Percentiles rank a stretch among this genome's conserved stretches.
phyloP scores from a whole-genome alignment of 2,329 filamentous ascomycete genomes.

The Sporothrix variecibatus region DNA sequence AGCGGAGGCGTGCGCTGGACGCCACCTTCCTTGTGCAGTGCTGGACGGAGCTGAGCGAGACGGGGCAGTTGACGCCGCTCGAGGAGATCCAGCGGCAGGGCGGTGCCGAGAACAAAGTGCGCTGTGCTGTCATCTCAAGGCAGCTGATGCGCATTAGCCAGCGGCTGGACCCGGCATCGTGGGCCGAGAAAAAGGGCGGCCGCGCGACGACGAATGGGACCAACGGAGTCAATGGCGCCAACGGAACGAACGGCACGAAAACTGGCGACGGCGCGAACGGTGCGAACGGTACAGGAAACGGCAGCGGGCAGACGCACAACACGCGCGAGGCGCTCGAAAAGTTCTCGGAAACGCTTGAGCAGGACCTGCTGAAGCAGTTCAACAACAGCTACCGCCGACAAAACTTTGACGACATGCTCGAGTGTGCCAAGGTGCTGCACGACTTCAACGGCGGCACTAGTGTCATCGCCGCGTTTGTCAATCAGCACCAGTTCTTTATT shows the following conservation, averaged over 20 bases:
- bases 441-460: conserved; percentile 96
- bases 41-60: conserved; percentile 93
- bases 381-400: conserved; percentile 94
- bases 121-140: conserved; percentile 89
- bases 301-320: conserved; percentile 57
- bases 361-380: conserved; percentile 93
- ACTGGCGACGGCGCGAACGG: conserved; percentile 31
- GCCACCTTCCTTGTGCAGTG: conserved; percentile 95
- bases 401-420: conserved; percentile 97
- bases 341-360: conserved; percentile 92
- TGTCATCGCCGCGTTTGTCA: conserved; percentile 94
- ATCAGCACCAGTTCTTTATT: conserved; percentile 99
- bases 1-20: conserved; percentile 85
- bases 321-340: conserved; percentile 93
- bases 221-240: conserved; percentile 32
- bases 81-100: conserved; percentile 86
- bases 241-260: not conserved
- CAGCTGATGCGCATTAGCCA: conserved; percentile 94
- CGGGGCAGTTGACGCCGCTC: conserved; percentile 80
- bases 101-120: conserved; percentile 86
- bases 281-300: conserved; percentile 34
- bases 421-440: conserved; percentile 88
- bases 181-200: conserved; percentile 63
- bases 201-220: conserved; percentile 33
- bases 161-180: conserved; percentile 76